Conservation (phyloP, 805 yeast genomes). For the Saccharomyces eubayanus region DNA sequence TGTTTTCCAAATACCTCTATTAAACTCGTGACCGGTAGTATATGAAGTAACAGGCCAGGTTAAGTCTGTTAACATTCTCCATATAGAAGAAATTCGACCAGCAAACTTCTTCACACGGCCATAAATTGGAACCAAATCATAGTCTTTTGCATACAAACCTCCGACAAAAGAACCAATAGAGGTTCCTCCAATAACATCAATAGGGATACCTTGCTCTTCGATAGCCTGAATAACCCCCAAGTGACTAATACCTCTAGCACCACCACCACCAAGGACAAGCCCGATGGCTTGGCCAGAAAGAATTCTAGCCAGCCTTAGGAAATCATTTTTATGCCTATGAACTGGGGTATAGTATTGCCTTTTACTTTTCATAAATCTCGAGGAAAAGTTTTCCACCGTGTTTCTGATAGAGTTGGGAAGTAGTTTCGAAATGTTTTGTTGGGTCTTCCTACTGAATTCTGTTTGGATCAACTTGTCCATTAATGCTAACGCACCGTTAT, state of each 20-base stretch:
- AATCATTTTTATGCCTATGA: slow-evolving; percentile 70
- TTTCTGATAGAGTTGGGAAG: slow-evolving; percentile 31
- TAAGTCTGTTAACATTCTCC: slow-evolving; percentile 78
- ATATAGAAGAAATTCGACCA: slow-evolving; percentile 67
- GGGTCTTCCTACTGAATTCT: slow-evolving; percentile 27
- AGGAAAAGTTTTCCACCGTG: slow-evolving; percentile 32
- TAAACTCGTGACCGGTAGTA: slow-evolving; percentile 94
- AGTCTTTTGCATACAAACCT: slow-evolving; percentile 87
- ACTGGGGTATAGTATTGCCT: slow-evolving; percentile 26
- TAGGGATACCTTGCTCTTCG: slow-evolving; percentile 87
- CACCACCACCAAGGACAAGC: slow-evolving; percentile 93
- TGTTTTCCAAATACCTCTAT: slow-evolving; percentile 94
- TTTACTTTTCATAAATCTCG: slow-evolving; percentile 23
- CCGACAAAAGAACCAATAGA: slow-evolving; percentile 95
- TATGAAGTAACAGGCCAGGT: slow-evolving; percentile 93
- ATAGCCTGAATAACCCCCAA: slow-evolving; percentile 84
- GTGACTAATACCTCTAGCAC: slow-evolving; percentile 91
- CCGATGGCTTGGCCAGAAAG: slow-evolving; percentile 92
- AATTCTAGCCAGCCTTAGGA: slow-evolving; percentile 79
- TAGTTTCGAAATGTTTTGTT: slow-evolving; percentile 25
- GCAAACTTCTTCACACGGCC: slow-evolving; percentile 85
- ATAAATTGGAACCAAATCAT: slow-evolving; percentile 82
- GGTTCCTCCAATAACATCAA: slow-evolving; percentile 92
- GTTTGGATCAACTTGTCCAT: slow-evolving; percentile 25
- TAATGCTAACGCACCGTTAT: slow-evolving; percentile 10